Conservation (phyloP, 176 grass and related monocot genomes). For the Hordeum marinum region DNA sequence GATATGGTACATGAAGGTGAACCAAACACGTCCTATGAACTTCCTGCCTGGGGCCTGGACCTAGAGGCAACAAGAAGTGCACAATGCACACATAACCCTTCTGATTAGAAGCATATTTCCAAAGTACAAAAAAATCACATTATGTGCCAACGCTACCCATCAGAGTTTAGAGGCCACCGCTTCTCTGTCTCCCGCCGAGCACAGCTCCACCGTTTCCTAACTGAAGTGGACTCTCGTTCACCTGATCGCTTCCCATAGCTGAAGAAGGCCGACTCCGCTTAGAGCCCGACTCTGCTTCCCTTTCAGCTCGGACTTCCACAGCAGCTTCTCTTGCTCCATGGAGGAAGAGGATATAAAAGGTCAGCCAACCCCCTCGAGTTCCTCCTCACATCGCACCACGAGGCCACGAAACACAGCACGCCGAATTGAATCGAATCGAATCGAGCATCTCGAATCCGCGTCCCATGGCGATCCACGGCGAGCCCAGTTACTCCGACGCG, state of each 20-base stretch:
- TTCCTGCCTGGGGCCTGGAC: too few species aligned
- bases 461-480: background rate
- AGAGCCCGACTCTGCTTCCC: background rate
- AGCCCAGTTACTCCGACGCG: background rate
- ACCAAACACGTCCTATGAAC: too few species aligned
- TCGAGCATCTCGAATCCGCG: background rate
- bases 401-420: background rate
- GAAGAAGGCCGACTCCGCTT: background rate
- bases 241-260: background rate
- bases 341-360: background rate
- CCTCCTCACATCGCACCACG: background rate
- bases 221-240: too few species aligned
- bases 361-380: background rate
- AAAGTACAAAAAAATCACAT: too few species aligned
- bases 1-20: too few species aligned
- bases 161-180: too few species aligned
- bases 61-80: too few species aligned
- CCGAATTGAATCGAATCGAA: background rate
- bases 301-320: background rate
- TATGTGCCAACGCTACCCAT: too few species aligned
- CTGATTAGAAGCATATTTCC: too few species aligned
- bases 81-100: too few species aligned
- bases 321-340: background rate
- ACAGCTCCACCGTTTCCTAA: too few species aligned
- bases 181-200: too few species aligned